Evolutionary conservation across 352 stramenopile species (phyloP), one percentile per base, ranked within the genome.

Genomic region (Globisporangium spiculum): DNA sequence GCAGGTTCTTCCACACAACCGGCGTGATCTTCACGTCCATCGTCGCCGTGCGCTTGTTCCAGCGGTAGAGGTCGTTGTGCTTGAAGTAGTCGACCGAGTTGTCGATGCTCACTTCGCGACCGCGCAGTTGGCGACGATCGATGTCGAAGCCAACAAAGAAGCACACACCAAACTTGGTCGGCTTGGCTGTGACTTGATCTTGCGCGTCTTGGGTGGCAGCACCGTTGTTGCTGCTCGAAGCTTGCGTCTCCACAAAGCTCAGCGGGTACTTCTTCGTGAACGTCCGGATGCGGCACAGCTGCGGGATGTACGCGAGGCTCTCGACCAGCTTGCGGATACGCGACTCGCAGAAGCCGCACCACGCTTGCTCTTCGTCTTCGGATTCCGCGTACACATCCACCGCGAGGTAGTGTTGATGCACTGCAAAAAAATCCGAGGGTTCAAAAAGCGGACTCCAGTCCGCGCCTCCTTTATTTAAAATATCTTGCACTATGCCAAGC

Each of bases 291-390:
- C 79, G 82, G 64, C 86, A 94, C 2, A 96, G 76, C 63, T 86
- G 75, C 26, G 87, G 84, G 66, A 89, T 93, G 69, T 93, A 95
- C 26, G 88, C 85, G 44, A 96, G 71, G 46, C 84, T 91, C 55
- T 96, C 84, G 63, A 98, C 88, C 1, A 98, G 75, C 34, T 98
- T 92, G 46, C 95, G 84, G 62, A 99, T 88, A 59, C 92, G 90
- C 41, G 92, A 97, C 75, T 98, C 95, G 64, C 94, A 98, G 65
- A 98, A 96, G 50, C 93, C 89, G 67, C 91, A 97, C 96, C 96
- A 99, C n/a, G 89, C 86, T 60, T 86, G 80, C 66, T 98, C 92
- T 65, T 97, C 92, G 30, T 97, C 87, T 65, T 95, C 72, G 54
- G 92, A 90, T n/a, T 77, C 77, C 38, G 92, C 90, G 72, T 86